A percentile compares a stretch with the other conserved stretches of the same genome.
Evolutionary conservation across 2,329 filamentous ascomycete genomes (phyloP).

Genomic region (Talaromyces islandicus): DNA sequence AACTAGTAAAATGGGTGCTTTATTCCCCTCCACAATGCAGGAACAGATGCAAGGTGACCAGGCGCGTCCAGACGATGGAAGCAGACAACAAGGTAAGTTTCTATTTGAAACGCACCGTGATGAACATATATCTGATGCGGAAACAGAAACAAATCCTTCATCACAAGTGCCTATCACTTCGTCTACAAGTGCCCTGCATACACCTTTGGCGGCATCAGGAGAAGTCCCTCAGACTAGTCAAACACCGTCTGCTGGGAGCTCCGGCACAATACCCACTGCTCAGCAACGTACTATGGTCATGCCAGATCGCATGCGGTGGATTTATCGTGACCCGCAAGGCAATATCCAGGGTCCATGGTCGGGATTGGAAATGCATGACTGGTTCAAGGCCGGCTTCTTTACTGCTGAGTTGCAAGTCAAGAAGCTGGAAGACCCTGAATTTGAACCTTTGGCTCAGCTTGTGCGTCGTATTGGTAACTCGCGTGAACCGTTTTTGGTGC

Average conservation of each 20-base stretch:
- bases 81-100: constrained; percentile 52
- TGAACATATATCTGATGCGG: neutral
- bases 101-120: neutral
- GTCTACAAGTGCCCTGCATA: constrained; percentile 26
- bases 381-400: constrained; percentile 99
- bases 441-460: constrained; percentile 89
- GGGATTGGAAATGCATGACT: constrained; percentile 97
- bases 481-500: constrained; percentile 92
- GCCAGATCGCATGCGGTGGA: constrained; percentile 98
- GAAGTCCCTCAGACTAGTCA: constrained; percentile 28
- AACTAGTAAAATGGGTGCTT: constrained; percentile 73
- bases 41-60: constrained; percentile 69
- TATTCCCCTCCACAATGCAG: constrained; percentile 87
- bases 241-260: constrained; percentile 34
- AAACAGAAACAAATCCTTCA: constrained; percentile 20
- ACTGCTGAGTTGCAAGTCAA: constrained; percentile 90
- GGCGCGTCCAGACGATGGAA: constrained; percentile 56
- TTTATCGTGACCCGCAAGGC: constrained; percentile 91
- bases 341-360: constrained; percentile 92
- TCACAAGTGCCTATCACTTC: constrained; percentile 29
- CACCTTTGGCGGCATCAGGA: constrained; percentile 21
- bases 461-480: constrained; percentile 96
- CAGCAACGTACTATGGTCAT: constrained; percentile 92
- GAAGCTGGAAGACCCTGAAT: constrained; percentile 87
- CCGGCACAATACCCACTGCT: constrained; percentile 60